Evolutionary conservation across 495 filamentous ascomycete species (phyloP).

Genomic region (Mycothermus thermophilus): DNA sequence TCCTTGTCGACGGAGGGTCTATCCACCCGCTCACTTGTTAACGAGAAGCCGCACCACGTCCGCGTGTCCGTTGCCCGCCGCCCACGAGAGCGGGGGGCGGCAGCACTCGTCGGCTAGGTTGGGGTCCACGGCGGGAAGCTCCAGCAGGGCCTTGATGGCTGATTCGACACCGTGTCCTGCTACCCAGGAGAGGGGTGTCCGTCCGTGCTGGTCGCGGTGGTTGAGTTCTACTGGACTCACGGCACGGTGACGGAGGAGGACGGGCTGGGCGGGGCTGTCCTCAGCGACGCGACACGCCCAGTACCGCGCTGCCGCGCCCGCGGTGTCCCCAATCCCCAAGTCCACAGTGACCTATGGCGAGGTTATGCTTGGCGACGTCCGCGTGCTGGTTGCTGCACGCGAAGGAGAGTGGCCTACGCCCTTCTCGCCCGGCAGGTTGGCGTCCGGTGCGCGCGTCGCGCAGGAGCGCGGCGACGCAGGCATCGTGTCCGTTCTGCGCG

Average conservation of each 20-base stretch:
- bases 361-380: too few relatives aligned
- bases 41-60: conserved; percentile 1
- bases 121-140: neutral
- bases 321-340: too few relatives aligned
- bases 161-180: conserved; percentile 6
- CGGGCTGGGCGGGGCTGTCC: too few relatives aligned
- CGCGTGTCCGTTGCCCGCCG: conserved; percentile 10
- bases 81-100: conserved; percentile 11
- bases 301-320: too few relatives aligned
- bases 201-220: conserved; percentile 9
- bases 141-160: conserved; percentile 8
- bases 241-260: too few relatives aligned
- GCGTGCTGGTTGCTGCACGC: neutral
- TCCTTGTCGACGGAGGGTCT: conserved; percentile 8
- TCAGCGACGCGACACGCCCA: too few relatives aligned
- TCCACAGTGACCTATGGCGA: too few relatives aligned
- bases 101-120: conserved; percentile 5
- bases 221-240: too few relatives aligned
- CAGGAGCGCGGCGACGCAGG: conserved; percentile 4
- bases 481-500: conserved; percentile 5
- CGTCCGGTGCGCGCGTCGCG: neutral
- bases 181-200: conserved; percentile 15
- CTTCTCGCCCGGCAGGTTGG: conserved; percentile 3
- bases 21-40: conserved; percentile 3
- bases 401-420: neutral